Evolutionary conservation across 495 filamentous ascomycete genomes (phyloP).

Genomic region (Staphylotrichum tortipilum): DNA sequence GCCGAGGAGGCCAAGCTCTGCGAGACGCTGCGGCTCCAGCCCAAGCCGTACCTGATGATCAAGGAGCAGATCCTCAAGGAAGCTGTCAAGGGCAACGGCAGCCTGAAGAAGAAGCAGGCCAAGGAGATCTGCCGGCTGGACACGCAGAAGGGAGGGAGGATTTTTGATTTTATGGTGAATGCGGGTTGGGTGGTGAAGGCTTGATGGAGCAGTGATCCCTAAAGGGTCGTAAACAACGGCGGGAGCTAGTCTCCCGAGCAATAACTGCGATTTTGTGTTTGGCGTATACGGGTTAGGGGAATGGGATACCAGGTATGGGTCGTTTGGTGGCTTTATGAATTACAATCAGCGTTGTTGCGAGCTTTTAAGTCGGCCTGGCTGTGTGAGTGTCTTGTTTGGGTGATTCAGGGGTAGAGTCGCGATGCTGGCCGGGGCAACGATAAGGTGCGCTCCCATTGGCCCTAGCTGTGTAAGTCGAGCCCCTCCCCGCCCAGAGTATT

Average conservation of each 20-base stretch:
- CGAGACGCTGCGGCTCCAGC: constrained; percentile 68
- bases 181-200: constrained; percentile 84
- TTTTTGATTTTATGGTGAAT: constrained; percentile 92
- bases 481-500: neutral
- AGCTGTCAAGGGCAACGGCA: constrained; percentile 77
- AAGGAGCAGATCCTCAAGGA: constrained; percentile 85
- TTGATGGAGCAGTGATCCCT: too few relatives aligned
- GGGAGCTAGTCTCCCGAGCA: neutral
- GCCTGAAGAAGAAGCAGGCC: constrained; percentile 82
- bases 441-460: constrained; percentile 9
- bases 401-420: constrained; percentile 3
- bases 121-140: constrained; percentile 51
- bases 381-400: neutral
- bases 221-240: too few relatives aligned
- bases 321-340: neutral
- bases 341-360: neutral
- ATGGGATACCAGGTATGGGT: constrained; percentile 10
- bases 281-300: neutral
- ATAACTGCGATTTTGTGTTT: neutral
- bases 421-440: neutral
- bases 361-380: neutral
- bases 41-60: constrained; percentile 89
- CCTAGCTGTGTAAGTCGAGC: constrained; percentile 1
- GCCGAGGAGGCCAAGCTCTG: constrained; percentile 80
- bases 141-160: constrained; percentile 47